Evolutionary conservation across 768 basidiomycete species (phyloP).

Genomic region (Udeniomyces megalosporus): DNA sequence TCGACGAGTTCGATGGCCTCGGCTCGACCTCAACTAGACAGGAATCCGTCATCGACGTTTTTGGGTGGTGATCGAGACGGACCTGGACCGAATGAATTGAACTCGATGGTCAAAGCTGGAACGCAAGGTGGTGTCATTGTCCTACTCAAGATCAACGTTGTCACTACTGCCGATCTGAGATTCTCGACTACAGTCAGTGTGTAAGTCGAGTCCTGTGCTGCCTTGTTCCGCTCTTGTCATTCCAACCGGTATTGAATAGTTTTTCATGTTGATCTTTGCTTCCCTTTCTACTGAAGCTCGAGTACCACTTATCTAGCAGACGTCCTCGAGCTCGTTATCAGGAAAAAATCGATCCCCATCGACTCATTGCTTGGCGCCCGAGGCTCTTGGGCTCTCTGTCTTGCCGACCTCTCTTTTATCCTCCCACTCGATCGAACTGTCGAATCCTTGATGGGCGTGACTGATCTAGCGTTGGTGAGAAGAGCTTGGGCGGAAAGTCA

Average conservation of each 20-base stretch:
- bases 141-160: constrained; percentile 60
- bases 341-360: constrained; percentile 25
- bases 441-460: constrained; percentile 77
- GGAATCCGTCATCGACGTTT: not conserved
- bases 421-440: constrained; percentile 90
- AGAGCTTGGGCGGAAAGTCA: constrained; percentile 56
- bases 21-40: not conserved
- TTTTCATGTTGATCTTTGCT: not conserved
- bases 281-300: constrained; percentile 24
- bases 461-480: constrained; percentile 66
- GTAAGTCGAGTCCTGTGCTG: constrained; percentile 37
- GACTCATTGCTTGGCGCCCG: constrained; percentile 37
- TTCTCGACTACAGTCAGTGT: constrained; percentile 80
- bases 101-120: not conserved
- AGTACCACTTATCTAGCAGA: constrained; percentile 96
- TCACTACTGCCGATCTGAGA: constrained; percentile 63
- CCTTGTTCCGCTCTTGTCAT: not conserved
- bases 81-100: not conserved
- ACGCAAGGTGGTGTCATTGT: constrained; percentile 8
- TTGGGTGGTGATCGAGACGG: not conserved
- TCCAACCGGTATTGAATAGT: too few relatives aligned
- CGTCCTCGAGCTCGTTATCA: constrained; percentile 62
- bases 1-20: too few relatives aligned
- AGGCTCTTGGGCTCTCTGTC: constrained; percentile 35
- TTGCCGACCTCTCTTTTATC: constrained; percentile 35